Evolutionary conservation across 108 stramenopile genomes (phyloP).

Genomic region (Nitzschia palea): DNA sequence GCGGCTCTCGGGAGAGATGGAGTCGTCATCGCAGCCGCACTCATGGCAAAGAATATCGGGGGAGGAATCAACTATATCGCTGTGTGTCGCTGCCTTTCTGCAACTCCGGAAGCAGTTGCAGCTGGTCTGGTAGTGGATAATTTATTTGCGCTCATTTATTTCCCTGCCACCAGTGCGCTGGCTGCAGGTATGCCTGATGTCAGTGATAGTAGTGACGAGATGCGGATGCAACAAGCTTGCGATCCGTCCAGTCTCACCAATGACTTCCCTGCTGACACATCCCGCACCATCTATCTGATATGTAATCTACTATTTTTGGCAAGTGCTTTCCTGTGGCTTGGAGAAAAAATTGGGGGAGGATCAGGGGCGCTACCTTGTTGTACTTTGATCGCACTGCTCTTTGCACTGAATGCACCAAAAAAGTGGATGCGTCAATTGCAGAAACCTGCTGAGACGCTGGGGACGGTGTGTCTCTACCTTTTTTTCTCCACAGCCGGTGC

Average conservation of each 20-base stretch:
- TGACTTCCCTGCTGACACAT: not conserved
- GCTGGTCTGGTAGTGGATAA: constrained; percentile 71
- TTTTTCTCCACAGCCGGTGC: constrained; percentile 88
- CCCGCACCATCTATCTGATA: not conserved
- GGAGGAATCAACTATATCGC: constrained; percentile 87
- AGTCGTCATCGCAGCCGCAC: constrained; percentile 63
- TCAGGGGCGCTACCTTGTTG: constrained; percentile 57
- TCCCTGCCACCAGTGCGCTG: constrained; percentile 67
- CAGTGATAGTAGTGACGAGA: not conserved
- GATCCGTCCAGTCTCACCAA: not conserved
- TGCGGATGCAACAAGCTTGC: not conserved
- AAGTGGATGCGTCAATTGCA: constrained; percentile 23
- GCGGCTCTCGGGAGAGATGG: constrained; percentile 54
- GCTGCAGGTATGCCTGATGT: constrained; percentile 55
- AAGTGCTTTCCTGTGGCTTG: constrained; percentile 48
- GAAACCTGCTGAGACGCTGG: constrained; percentile 54
- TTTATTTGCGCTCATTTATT: constrained; percentile 77
- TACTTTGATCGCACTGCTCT: constrained; percentile 60
- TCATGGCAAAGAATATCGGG: constrained; percentile 84
- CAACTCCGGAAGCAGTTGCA: constrained; percentile 65
- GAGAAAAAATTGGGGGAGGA: constrained; percentile 32
- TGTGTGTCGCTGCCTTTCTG: constrained; percentile 53
- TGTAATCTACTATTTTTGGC: constrained; percentile 44
- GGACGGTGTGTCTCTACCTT: constrained; percentile 64
- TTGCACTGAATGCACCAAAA: constrained; percentile 49